phyloP scores from a whole-genome alignment of 345 rosid genomes.

The Camelina laxa region DNA sequence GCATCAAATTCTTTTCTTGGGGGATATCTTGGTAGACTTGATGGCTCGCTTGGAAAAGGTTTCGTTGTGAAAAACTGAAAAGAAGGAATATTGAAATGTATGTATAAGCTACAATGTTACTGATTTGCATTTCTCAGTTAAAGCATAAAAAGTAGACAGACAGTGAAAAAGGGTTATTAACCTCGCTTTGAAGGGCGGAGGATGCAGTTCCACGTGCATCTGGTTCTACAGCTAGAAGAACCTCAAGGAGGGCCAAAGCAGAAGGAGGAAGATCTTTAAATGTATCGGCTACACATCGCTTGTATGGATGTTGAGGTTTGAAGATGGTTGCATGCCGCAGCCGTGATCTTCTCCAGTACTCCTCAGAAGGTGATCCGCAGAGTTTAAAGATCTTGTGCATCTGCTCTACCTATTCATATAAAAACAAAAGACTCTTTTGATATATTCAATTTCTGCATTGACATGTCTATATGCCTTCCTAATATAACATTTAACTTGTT shows the following conservation, averaged over 20 bases:
- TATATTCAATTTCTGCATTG: background rate
- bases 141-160: background rate
- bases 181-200: conserved; percentile 71
- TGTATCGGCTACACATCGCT: conserved; percentile 55
- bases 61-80: conserved; percentile 58
- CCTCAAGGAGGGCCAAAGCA: conserved; percentile 59
- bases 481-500: background rate
- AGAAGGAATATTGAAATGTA: background rate
- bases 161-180: conserved; percentile 6
- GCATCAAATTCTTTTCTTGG: conserved; percentile 71
- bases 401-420: conserved; percentile 58
- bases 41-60: conserved; percentile 68
- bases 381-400: conserved; percentile 77
- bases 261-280: conserved; percentile 63
- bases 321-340: conserved; percentile 71
- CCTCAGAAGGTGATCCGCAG: conserved; percentile 79
- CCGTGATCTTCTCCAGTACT: conserved; percentile 68
- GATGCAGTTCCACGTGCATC: conserved; percentile 62
- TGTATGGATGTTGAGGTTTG: conserved; percentile 69
- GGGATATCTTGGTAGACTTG: conserved; percentile 65
- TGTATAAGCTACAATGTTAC: background rate
- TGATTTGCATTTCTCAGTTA: no score
- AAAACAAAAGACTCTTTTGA: conserved; percentile 25
- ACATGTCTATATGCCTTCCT: background rate
- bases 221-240: conserved; percentile 68